A percentile compares a stretch with the other conserved stretches of the same genome.
Evolutionary conservation across 2,329 filamentous ascomycete species (phyloP).

Genomic region (Gaeumannomyces tritici): DNA sequence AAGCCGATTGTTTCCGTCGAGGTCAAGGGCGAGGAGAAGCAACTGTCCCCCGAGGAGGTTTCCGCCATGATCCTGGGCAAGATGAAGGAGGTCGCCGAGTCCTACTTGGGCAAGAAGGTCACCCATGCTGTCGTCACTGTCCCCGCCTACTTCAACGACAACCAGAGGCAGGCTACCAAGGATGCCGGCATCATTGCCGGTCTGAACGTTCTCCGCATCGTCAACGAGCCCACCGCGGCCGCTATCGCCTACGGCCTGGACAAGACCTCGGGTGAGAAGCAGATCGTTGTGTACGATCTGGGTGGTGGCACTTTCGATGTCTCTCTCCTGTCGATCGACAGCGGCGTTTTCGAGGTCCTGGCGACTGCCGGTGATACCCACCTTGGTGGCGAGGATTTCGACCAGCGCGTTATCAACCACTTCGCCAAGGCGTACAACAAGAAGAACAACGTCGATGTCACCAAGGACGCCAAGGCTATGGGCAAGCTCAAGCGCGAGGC

Average conservation of each 20-base stretch:
- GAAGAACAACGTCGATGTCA: slow-evolving; percentile 87
- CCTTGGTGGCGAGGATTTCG: slow-evolving; percentile 97
- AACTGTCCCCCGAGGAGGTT: slow-evolving; percentile 53
- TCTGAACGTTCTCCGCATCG: slow-evolving; percentile 89
- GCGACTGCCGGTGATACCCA: slow-evolving; percentile 95
- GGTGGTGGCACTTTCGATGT: slow-evolving; percentile 95
- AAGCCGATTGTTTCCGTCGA: slow-evolving; percentile 79
- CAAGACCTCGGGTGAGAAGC: slow-evolving; percentile 73
- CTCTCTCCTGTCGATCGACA: slow-evolving; percentile 81
- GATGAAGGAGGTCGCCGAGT: slow-evolving; percentile 60
- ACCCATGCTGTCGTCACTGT: slow-evolving; percentile 88
- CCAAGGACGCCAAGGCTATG: slow-evolving; percentile 95
- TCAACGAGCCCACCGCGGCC: slow-evolving; percentile 93
- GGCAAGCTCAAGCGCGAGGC: slow-evolving; percentile 99
- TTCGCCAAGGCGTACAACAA: slow-evolving; percentile 98
- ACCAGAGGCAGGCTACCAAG: slow-evolving; percentile 94
- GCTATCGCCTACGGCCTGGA: slow-evolving; percentile 91
- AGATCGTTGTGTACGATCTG: slow-evolving; percentile 89
- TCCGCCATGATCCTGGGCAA: slow-evolving; percentile 52
- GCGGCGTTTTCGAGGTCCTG: slow-evolving; percentile 89
- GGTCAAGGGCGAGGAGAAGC: slow-evolving; percentile 41
- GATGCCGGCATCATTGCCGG: slow-evolving; percentile 87
- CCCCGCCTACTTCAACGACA: slow-evolving; percentile 97
- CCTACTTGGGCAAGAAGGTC: slow-evolving; percentile 72
- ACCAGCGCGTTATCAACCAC: slow-evolving; percentile 94